phyloP scores from a whole-genome alignment of 331 rosid species.

The Cydonia oblonga region DNA sequence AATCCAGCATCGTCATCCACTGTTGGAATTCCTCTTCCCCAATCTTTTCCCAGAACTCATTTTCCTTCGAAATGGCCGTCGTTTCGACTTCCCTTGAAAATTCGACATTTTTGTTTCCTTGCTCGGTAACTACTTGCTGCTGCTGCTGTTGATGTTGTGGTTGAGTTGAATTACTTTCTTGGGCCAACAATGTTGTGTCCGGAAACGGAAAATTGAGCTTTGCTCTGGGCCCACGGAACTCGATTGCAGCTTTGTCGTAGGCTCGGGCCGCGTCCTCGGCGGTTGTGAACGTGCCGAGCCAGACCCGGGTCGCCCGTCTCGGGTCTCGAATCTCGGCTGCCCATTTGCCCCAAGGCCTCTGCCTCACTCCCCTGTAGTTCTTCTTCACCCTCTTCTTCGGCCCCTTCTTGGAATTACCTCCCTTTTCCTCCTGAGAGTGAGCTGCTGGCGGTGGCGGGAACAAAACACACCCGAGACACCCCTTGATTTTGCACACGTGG shows the following conservation, averaged over 20 bases:
- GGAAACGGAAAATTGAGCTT: slow-evolving; percentile 39
- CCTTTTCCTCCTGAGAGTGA: not conserved
- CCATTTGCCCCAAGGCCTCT: slow-evolving; percentile 48
- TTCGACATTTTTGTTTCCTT: not conserved
- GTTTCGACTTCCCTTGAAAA: not conserved
- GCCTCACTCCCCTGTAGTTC: slow-evolving; percentile 40
- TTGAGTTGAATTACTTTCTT: not conserved
- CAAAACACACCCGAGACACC: slow-evolving; percentile 59
- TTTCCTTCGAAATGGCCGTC: slow-evolving; percentile 12
- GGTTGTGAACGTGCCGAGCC: slow-evolving; percentile 39
- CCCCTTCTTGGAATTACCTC: not conserved
- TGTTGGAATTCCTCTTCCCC: slow-evolving; percentile 37
- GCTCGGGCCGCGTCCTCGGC: slow-evolving; percentile 44
- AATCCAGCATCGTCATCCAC: slow-evolving; percentile 37
- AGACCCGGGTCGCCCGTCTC: slow-evolving; percentile 25
- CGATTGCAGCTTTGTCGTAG: slow-evolving; percentile 34
- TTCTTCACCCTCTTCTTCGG: slow-evolving; percentile 23
- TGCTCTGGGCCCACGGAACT: slow-evolving; percentile 36
- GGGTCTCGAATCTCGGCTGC: slow-evolving; percentile 48
- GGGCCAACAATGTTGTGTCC: slow-evolving; percentile 7
- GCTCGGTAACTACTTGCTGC: not conserved
- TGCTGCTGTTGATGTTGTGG: not conserved
- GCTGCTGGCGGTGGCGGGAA: slow-evolving; percentile 19
- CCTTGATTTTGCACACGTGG: slow-evolving; percentile 35
- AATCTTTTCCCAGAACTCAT: slow-evolving; percentile 43